phyloP scores from a whole-genome alignment of 768 basidiomycete genomes.

The Boletus reticulatus region DNA sequence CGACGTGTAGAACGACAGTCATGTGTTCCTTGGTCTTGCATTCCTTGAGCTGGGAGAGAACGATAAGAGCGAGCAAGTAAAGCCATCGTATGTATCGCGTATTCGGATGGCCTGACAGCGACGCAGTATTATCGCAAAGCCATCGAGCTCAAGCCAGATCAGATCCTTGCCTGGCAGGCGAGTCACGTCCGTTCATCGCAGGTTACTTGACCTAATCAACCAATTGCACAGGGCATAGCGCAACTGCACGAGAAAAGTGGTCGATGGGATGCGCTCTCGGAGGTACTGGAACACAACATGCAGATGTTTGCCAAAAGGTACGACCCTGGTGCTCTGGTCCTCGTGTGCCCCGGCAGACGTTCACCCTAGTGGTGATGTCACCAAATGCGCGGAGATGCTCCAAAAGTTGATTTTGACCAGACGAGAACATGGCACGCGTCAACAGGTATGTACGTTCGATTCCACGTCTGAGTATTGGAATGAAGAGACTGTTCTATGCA shows the following conservation, averaged over 20 bases:
- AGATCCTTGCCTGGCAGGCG: constrained; percentile 85
- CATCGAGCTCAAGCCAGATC: constrained; percentile 61
- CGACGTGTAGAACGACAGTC: constrained; percentile 41
- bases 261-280: constrained; percentile 56
- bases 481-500: constrained; percentile 28
- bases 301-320: constrained; percentile 59
- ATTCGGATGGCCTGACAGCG: constrained; percentile 16
- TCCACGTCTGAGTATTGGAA: not conserved
- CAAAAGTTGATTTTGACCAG: constrained; percentile 73
- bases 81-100: constrained; percentile 15
- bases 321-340: constrained; percentile 14
- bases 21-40: constrained; percentile 84
- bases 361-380: constrained; percentile 59
- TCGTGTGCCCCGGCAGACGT: not conserved
- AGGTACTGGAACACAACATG: constrained; percentile 55
- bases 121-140: constrained; percentile 77
- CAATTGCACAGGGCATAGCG: constrained; percentile 55
- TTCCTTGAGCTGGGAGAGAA: constrained; percentile 69
- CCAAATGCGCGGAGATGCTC: constrained; percentile 76
- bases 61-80: constrained; percentile 85
- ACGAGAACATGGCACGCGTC: constrained; percentile 55
- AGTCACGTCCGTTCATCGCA: constrained; percentile 12
- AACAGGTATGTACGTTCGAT: constrained; percentile 44
- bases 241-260: constrained; percentile 67
- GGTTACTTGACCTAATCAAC: constrained; percentile 8